A percentile compares a stretch with the other conserved stretches of the same genome.
phyloP scores from a whole-genome alignment of 257 asterid species.

The Nyctanthes arbortristis region DNA sequence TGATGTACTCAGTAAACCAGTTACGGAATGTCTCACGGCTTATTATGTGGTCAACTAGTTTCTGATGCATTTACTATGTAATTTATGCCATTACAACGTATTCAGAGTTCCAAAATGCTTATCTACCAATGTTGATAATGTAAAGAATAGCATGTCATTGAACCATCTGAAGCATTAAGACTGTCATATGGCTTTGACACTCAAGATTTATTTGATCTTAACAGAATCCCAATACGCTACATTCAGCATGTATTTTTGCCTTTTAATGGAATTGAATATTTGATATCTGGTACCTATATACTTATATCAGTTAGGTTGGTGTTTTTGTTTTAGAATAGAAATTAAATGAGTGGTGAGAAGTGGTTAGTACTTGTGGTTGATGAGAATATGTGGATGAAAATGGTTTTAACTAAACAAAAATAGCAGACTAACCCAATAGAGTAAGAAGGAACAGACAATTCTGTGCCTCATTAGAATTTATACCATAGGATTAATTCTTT shows the following conservation, averaged over 20 bases:
- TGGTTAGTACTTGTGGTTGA: too few relatives aligned
- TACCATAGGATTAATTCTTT: neutral
- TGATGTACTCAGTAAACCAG: slow-evolving; percentile 1
- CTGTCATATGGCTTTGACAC: neutral
- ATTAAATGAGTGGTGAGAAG: too few relatives aligned
- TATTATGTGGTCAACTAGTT: neutral
- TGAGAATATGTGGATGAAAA: too few relatives aligned
- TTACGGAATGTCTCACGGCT: neutral
- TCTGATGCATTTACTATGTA: neutral
- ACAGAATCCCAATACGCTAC: neutral
- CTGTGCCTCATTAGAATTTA: neutral
- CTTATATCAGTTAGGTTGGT: too few relatives aligned
- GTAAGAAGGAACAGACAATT: slow-evolving; percentile 10
- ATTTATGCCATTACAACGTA: neutral
- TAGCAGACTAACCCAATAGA: neutral
- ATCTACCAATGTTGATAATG: neutral
- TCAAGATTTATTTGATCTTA: neutral
- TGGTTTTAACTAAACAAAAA: too few relatives aligned
- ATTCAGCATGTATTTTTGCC: slow-evolving; percentile 1
- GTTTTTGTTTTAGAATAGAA: too few relatives aligned
- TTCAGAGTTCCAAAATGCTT: neutral
- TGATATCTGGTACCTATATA: too few relatives aligned
- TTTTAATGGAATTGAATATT: neutral
- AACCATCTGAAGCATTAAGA: slow-evolving; percentile 14
- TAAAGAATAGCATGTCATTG: slow-evolving; percentile 6